Percentiles rank a stretch among this genome's conserved stretches.
phyloP scores from a whole-genome alignment of 169 alveolate genomes.

The Plasmodium knowlesi region DNA sequence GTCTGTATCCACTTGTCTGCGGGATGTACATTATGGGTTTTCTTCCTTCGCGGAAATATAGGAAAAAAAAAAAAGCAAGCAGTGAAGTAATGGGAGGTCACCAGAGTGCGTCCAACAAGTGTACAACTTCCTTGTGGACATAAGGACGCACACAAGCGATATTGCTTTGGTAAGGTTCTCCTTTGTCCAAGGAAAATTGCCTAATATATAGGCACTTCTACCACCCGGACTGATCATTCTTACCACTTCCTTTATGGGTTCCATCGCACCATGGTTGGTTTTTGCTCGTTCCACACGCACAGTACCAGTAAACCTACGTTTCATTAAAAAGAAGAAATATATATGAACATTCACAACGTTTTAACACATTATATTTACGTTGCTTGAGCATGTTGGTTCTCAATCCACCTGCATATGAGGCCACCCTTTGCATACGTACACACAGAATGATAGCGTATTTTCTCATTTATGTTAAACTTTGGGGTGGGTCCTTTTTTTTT shows the following conservation, averaged over 20 bases:
- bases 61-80: not conserved
- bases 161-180: not conserved
- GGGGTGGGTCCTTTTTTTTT: not conserved
- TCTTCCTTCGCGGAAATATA: slow-evolving; percentile 73
- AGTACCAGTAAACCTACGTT: slow-evolving; percentile 86
- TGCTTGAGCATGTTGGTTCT: not conserved
- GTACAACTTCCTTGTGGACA: not conserved
- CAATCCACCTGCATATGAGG: not conserved
- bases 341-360: not conserved
- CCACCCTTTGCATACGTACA: not conserved
- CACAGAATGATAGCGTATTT: not conserved
- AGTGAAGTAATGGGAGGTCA: not conserved
- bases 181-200: not conserved
- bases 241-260: slow-evolving; percentile 83
- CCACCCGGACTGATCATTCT: not conserved
- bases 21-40: slow-evolving; percentile 89
- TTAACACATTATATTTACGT: not conserved
- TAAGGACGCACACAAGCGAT: not conserved
- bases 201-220: not conserved
- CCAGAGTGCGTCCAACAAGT: not conserved
- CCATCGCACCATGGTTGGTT: slow-evolving; percentile 88
- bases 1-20: slow-evolving; percentile 80
- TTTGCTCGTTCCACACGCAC: slow-evolving; percentile 83
- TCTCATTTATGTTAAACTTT: not conserved
- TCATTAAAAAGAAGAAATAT: slow-evolving; percentile 1